A percentile compares a stretch with the other conserved stretches of the same genome.
Evolutionary conservation across 257 asterid species (phyloP).

Genomic region (Prunella vulgaris): DNA sequence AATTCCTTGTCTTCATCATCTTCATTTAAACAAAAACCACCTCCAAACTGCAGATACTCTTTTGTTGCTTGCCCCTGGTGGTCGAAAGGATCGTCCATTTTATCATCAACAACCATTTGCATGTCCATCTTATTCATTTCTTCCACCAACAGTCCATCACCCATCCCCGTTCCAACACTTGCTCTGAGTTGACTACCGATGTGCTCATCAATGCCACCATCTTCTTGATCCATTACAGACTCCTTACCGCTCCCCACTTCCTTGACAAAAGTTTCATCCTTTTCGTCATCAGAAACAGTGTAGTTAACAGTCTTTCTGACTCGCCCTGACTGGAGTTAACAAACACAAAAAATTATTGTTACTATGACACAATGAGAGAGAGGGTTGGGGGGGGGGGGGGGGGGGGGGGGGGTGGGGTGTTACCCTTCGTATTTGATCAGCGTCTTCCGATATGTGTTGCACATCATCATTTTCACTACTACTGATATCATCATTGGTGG

Average conservation of each 20-base stretch:
- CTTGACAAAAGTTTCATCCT: conserved; percentile 21
- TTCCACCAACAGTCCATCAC: conserved; percentile 16
- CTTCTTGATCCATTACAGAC: conserved; percentile 20
- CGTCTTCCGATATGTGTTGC: conserved; percentile 33
- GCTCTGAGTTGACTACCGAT: conserved; percentile 3
- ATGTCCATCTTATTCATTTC: conserved; percentile 10
- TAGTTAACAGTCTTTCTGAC: conserved; percentile 56
- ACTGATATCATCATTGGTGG: conserved; percentile 31
- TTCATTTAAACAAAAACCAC: conserved; percentile 75
- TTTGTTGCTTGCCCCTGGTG: conserved; percentile 28
- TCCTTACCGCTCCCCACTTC: conserved; percentile 23
- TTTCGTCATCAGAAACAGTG: conserved; percentile 28
- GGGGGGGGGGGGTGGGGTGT: conserved; percentile 15
- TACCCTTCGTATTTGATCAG: conserved; percentile 64
- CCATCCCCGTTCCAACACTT: conserved; percentile 11
- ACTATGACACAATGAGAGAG: background rate
- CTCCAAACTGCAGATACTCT: conserved; percentile 65
- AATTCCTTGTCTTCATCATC: conserved; percentile 33
- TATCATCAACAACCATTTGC: conserved; percentile 17
- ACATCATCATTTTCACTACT: conserved; percentile 30
- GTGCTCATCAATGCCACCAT: conserved; percentile 11
- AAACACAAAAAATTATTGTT: background rate
- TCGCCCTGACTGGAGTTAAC: conserved; percentile 60
- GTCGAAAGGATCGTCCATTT: conserved; percentile 23
- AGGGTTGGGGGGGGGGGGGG: background rate